Conservation (phyloP, 2,329 filamentous ascomycete species). For the Fusarium agapanthi region DNA sequence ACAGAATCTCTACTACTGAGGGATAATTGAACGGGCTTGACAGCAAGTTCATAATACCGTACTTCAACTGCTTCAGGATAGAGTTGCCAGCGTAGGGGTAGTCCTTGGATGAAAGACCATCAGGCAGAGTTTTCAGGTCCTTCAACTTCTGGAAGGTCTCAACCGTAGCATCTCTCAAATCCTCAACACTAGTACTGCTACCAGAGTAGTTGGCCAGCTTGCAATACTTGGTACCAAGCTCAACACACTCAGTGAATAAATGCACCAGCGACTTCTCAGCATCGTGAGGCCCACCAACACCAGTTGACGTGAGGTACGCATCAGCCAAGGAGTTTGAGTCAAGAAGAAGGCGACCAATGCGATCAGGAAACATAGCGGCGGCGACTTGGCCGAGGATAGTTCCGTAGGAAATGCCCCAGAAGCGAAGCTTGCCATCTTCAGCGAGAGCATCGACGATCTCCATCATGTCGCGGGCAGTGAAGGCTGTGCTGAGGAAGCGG, state of each 20-base stretch:
- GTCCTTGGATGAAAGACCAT: background rate
- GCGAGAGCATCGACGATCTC: constrained; percentile 50
- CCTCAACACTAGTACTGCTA: constrained; percentile 5
- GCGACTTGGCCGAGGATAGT: constrained; percentile 33
- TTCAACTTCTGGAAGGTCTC: constrained; percentile 16
- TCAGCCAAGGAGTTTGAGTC: constrained; percentile 30
- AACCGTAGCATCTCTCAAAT: constrained; percentile 1
- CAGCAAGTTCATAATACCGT: constrained; percentile 12
- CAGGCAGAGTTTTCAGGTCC: background rate
- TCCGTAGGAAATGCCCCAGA: constrained; percentile 45
- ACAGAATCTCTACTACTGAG: constrained; percentile 1
- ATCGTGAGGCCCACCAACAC: constrained; percentile 17
- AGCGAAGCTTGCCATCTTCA: constrained; percentile 47
- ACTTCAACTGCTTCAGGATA: constrained; percentile 10
- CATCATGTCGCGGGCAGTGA: constrained; percentile 52
- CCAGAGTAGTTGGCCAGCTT: constrained; percentile 25
- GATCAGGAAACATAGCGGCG: constrained; percentile 38
- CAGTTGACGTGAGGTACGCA: constrained; percentile 12
- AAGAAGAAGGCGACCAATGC: constrained; percentile 35
- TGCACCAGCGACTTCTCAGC: constrained; percentile 17
- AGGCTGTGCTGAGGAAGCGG: constrained; percentile 45
- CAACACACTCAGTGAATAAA: constrained; percentile 24
- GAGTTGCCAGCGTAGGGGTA: constrained; percentile 18
- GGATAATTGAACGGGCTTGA: constrained; percentile 5
- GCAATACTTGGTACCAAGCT: constrained; percentile 18